phyloP scores from a whole-genome alignment of 1,284 basidiomycete species.

The Moniliophthora roreri region DNA sequence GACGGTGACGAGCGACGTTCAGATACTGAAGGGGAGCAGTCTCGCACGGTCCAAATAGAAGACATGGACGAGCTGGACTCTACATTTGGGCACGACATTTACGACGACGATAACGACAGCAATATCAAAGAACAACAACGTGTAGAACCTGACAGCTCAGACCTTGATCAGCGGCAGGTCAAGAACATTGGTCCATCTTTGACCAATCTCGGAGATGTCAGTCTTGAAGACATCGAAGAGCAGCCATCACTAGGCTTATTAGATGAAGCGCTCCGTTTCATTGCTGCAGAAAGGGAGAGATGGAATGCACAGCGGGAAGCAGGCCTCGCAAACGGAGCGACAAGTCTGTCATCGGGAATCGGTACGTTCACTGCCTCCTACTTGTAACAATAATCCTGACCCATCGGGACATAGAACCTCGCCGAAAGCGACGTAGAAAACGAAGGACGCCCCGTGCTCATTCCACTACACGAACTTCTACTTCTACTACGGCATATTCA shows the following conservation, averaged over 20 bases:
- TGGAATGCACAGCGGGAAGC: slow-evolving; percentile 45
- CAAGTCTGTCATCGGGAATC: slow-evolving; percentile 8
- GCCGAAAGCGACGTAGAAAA: slow-evolving; percentile 53
- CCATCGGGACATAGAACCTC: slow-evolving; percentile 34
- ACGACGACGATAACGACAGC: slow-evolving; percentile 19
- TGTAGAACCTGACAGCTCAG: slow-evolving; percentile 16
- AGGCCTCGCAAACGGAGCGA: slow-evolving; percentile 19
- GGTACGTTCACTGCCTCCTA: background rate
- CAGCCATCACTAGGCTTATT: slow-evolving; percentile 63
- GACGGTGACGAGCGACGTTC: slow-evolving; percentile 21
- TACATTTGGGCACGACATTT: slow-evolving; percentile 13
- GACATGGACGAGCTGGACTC: slow-evolving; percentile 14
- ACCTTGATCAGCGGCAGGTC: slow-evolving; percentile 6
- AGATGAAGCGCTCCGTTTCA: slow-evolving; percentile 62
- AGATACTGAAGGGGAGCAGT: slow-evolving; percentile 9
- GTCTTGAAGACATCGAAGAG: slow-evolving; percentile 16
- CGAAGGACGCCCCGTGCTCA: slow-evolving; percentile 30
- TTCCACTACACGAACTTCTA: slow-evolving; percentile 21
- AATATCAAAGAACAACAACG: slow-evolving; percentile 9
- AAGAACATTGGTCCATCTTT: slow-evolving; percentile 1
- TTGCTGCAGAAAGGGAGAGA: slow-evolving; percentile 63
- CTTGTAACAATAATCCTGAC: slow-evolving; percentile 37
- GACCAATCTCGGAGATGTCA: slow-evolving; percentile 6
- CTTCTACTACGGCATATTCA: slow-evolving; percentile 9
- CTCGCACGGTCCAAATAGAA: slow-evolving; percentile 15